A percentile compares a stretch with the other conserved stretches of the same genome.
These are phyloP conservation scores for Tricholoma matsutake DNA, from an alignment of 768 basidiomycete species.

Conservation along the genomic window DNA sequence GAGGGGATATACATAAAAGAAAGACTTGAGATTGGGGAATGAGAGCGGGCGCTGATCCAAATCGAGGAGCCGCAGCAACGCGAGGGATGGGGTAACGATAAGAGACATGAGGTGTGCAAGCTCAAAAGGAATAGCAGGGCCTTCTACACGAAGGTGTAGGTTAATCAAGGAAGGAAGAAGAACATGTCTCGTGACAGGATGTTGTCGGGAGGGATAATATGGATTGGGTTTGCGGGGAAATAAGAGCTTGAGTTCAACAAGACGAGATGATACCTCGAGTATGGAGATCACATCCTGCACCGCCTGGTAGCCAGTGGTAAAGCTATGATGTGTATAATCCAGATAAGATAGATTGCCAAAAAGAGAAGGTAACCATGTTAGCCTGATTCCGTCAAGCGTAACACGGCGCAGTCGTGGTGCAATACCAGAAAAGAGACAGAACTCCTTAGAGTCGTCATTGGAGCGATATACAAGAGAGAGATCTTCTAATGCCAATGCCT, in stretches of 20 bases:
- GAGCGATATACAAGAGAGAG: constrained; percentile 55
- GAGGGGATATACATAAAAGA: constrained; percentile 43
- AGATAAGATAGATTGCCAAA: constrained; percentile 60
- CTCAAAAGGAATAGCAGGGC: constrained; percentile 59
- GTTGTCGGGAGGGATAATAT: constrained; percentile 18
- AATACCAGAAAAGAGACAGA: constrained; percentile 57
- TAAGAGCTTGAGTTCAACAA: constrained; percentile 53
- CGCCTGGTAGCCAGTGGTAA: constrained; percentile 54
- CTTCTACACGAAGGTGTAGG: constrained; percentile 50
- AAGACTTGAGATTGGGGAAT: constrained; percentile 45
- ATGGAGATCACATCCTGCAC: constrained; percentile 57
- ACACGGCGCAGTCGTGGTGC: constrained; percentile 54
- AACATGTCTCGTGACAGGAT: constrained; percentile 31
- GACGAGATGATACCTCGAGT: constrained; percentile 48
- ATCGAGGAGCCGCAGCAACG: constrained; percentile 47
- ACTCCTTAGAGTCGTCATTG: constrained; percentile 72
- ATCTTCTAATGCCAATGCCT: constrained; percentile 47
- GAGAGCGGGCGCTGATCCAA: constrained; percentile 30
- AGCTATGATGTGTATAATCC: constrained; percentile 72
- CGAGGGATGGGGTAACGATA: constrained; percentile 46
- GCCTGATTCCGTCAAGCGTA: constrained; percentile 60
- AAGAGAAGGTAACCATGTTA: constrained; percentile 60
- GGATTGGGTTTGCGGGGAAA: constrained; percentile 42
- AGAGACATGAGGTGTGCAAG: constrained; percentile 50
- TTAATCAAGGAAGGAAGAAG: constrained; percentile 43